A percentile compares a stretch with the other conserved stretches of the same genome.
These are phyloP conservation scores for Penicillium oxalicum DNA, from an alignment of 2,329 filamentous ascomycete genomes.

Conservation along the genomic window DNA sequence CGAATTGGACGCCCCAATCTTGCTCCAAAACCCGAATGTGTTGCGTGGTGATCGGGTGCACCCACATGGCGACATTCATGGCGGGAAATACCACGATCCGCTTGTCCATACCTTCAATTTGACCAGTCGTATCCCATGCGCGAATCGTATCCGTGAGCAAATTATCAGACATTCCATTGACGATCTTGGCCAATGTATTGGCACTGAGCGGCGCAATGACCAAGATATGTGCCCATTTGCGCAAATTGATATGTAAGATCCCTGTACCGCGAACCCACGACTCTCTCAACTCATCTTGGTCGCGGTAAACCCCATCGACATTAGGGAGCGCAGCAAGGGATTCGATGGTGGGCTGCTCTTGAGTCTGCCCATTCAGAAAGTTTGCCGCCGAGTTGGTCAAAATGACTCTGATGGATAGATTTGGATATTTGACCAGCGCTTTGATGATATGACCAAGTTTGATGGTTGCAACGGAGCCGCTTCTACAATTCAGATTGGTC, in stretches of 20 bases:
- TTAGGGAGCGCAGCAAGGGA: conserved; percentile 57
- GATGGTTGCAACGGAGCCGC: conserved; percentile 60
- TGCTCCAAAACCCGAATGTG: conserved; percentile 65
- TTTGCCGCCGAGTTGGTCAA: conserved; percentile 66
- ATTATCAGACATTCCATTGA: conserved; percentile 69
- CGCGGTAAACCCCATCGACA: conserved; percentile 74
- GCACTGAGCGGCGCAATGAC: conserved; percentile 76
- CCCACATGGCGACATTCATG: conserved; percentile 92
- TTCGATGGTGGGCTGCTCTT: conserved; percentile 67
- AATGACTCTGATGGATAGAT: conserved; percentile 75
- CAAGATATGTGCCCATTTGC: conserved; percentile 74
- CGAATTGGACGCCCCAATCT: conserved; percentile 60
- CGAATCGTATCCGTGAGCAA: conserved; percentile 67
- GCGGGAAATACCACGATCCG: conserved; percentile 70
- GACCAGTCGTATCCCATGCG: conserved; percentile 77
- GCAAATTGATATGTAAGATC: conserved; percentile 86
- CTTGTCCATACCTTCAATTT: conserved; percentile 53
- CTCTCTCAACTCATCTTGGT: conserved; percentile 76
- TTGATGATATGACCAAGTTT: conserved; percentile 65
- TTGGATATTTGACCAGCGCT: conserved; percentile 38
- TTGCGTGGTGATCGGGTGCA: conserved; percentile 69
- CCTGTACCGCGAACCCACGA: conserved; percentile 72
- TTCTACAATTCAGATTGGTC: background rate
- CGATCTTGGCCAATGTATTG: conserved; percentile 80
- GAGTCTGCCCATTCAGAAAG: conserved; percentile 70